phyloP scores from a whole-genome alignment of 257 asterid genomes.

The Thymus mandschuricus region DNA sequence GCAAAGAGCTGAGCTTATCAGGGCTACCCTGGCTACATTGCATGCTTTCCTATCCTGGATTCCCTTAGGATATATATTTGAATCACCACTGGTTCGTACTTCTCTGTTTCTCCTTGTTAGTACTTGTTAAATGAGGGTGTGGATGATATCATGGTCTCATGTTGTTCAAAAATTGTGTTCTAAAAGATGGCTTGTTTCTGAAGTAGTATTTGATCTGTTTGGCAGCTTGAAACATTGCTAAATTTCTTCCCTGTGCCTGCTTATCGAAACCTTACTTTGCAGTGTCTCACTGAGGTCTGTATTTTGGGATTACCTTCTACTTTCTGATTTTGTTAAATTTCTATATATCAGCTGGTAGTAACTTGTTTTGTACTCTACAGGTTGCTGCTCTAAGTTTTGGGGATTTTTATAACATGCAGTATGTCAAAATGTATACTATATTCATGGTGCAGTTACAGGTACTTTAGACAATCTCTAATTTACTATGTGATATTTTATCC shows the following conservation, averaged over 20 bases:
- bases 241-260: conserved; percentile 76
- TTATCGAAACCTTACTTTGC: conserved; percentile 91
- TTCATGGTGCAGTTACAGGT: conserved; percentile 96
- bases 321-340: conserved; percentile 9
- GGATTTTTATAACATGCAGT: conserved; percentile 80
- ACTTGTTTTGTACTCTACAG: conserved; percentile 45
- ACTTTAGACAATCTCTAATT: conserved; percentile 11
- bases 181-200: conserved; percentile 22
- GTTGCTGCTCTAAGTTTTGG: conserved; percentile 94
- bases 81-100: conserved; percentile 88
- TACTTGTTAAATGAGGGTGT: conserved; percentile 26
- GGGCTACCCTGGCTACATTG: conserved; percentile 92
- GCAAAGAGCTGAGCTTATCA: conserved; percentile 91
- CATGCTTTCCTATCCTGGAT: conserved; percentile 99
- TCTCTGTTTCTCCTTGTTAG: conserved; percentile 29
- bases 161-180: conserved; percentile 18
- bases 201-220: conserved; percentile 30
- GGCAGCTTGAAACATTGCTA: conserved; percentile 88
- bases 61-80: conserved; percentile 97
- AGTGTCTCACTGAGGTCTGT: conserved; percentile 92
- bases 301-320: conserved; percentile 7
- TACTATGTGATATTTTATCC: not conserved
- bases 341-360: not conserved
- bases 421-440: conserved; percentile 70
- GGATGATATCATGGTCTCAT: conserved; percentile 8